These are phyloP conservation scores for Eucalyptus marginata DNA, from an alignment of 345 rosid genomes.

Conservation along the genomic window DNA sequence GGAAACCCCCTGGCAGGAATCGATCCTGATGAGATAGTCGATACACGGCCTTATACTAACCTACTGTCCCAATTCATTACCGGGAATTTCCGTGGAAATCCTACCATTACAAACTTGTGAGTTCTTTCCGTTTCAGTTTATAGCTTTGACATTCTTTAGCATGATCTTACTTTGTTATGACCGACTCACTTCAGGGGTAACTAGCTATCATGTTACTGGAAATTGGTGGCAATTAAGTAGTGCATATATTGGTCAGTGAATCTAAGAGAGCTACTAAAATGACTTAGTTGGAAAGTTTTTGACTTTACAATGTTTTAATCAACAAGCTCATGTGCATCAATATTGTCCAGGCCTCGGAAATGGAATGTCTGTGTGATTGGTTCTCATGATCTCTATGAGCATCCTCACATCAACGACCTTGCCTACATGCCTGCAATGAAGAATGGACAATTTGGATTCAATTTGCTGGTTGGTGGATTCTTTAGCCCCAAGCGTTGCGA, in stretches of 20 bases:
- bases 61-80: conserved; percentile 73
- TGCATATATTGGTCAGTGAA: neutral
- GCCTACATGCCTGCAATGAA: conserved; percentile 93
- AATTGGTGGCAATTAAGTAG: neutral
- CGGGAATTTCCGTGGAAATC: conserved; percentile 63
- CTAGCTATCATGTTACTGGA: neutral
- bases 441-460: conserved; percentile 73
- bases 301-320: neutral
- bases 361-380: conserved; percentile 97
- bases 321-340: neutral
- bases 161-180: neutral
- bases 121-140: neutral
- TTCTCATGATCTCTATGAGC: conserved; percentile 90
- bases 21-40: conserved; percentile 80
- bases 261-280: neutral
- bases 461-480: conserved; percentile 91
- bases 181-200: neutral
- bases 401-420: conserved; percentile 95
- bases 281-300: neutral
- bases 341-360: conserved; percentile 67
- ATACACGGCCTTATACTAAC: conserved; percentile 77
- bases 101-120: conserved; percentile 64
- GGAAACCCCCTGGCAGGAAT: conserved; percentile 94
- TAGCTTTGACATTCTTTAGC: neutral
- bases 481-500: conserved; percentile 84